These are phyloP conservation scores for Podaxis carcinomalis DNA, from an alignment of 768 basidiomycete species.

Conservation along the genomic window DNA sequence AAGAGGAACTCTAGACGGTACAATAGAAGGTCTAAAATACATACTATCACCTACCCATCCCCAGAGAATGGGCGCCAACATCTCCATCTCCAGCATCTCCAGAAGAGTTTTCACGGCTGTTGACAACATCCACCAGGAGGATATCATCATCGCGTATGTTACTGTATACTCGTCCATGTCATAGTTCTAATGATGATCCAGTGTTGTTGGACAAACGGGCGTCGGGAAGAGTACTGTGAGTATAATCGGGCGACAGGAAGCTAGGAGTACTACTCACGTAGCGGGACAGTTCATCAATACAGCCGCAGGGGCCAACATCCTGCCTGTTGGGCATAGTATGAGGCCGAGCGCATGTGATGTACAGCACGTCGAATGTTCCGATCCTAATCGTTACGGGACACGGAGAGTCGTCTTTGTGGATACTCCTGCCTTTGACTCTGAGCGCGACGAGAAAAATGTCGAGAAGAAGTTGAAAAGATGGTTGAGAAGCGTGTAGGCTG, in stretches of 20 bases:
- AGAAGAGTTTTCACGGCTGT: neutral
- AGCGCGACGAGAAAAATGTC: slow-evolving; percentile 9
- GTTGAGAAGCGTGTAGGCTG: slow-evolving; percentile 13
- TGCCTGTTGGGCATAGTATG: slow-evolving; percentile 4
- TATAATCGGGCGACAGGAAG: neutral
- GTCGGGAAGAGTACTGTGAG: slow-evolving; percentile 10
- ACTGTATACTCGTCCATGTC: neutral
- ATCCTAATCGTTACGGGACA: neutral
- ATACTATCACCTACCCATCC: neutral
- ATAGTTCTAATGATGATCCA: neutral
- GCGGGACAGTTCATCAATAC: slow-evolving; percentile 14
- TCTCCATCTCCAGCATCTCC: neutral
- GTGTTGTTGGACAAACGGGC: slow-evolving; percentile 6
- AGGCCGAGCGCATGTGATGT: slow-evolving; percentile 8
- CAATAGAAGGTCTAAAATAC: neutral
- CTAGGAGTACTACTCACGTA: neutral
- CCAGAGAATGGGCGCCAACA: neutral
- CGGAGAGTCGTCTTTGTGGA: slow-evolving; percentile 13
- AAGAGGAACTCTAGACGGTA: neutral
- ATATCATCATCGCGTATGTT: slow-evolving; percentile 10
- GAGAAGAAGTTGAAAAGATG: slow-evolving; percentile 11
- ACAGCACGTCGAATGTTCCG: slow-evolving; percentile 8
- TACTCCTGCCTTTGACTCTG: slow-evolving; percentile 13
- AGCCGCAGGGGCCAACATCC: slow-evolving; percentile 1
- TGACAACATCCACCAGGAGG: slow-evolving; percentile 1